These are phyloP conservation scores for Nematodospora valgi DNA, from an alignment of 805 yeast species.

Conservation along the genomic window DNA sequence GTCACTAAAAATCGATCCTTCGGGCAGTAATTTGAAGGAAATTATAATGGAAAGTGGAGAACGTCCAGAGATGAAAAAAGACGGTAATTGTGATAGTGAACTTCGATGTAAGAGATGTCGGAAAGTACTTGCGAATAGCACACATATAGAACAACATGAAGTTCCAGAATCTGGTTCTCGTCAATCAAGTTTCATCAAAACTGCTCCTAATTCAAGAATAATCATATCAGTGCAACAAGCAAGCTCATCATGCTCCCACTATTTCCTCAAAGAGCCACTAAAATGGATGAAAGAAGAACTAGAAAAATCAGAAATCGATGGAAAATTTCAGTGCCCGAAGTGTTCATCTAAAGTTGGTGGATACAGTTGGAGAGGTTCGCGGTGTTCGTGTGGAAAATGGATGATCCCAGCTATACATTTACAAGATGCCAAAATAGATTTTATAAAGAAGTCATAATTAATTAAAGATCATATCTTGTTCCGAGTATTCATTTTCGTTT, in stretches of 20 bases:
- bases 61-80: conserved; percentile 2
- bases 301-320: conserved; percentile 73
- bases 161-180: conserved; percentile 64
- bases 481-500: conserved; percentile 21
- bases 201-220: conserved; percentile 59
- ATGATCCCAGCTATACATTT: conserved; percentile 87
- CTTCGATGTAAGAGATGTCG: conserved; percentile 85
- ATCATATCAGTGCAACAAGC: conserved; percentile 58
- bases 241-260: conserved; percentile 70
- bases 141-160: conserved; percentile 60
- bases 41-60: conserved; percentile 8
- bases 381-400: conserved; percentile 96
- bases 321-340: conserved; percentile 80
- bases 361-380: conserved; percentile 89
- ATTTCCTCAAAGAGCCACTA: conserved; percentile 75
- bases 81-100: conserved; percentile 22
- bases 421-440: conserved; percentile 78
- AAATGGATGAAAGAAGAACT: conserved; percentile 88
- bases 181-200: conserved; percentile 63
- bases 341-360: conserved; percentile 87
- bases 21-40: conserved; percentile 34
- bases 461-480: conserved; percentile 45
- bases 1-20: conserved; percentile 34
- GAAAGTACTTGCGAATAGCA: conserved; percentile 58
- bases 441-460: conserved; percentile 27